Percentiles rank a stretch among this genome's conserved stretches.
Conservation (phyloP, 345 rosid genomes). For the Sisymbrium irio region DNA sequence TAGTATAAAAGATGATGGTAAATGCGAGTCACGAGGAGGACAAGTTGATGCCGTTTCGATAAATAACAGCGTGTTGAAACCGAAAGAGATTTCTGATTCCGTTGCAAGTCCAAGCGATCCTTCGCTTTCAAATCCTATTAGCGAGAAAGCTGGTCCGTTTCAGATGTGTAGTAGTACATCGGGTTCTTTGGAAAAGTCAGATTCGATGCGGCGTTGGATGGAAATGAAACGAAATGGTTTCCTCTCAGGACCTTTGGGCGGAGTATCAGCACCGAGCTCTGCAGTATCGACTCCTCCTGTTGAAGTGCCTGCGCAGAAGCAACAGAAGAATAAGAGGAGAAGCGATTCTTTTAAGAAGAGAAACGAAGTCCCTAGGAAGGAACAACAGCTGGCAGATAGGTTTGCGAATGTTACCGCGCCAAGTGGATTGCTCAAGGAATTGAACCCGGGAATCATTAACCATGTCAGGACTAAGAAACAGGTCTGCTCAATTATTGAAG, state of each 20-base stretch:
- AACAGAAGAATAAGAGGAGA: slow-evolving; percentile 62
- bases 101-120: slow-evolving; percentile 47
- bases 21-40: slow-evolving; percentile 20
- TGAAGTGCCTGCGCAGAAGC: slow-evolving; percentile 63
- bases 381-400: slow-evolving; percentile 70
- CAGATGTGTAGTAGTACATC: slow-evolving; percentile 23
- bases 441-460: slow-evolving; percentile 93
- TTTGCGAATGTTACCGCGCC: slow-evolving; percentile 85
- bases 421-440: slow-evolving; percentile 76
- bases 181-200: slow-evolving; percentile 53
- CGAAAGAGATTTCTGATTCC: slow-evolving; percentile 55
- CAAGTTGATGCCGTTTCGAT: slow-evolving; percentile 37
- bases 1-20: slow-evolving; percentile 8
- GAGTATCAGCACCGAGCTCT: slow-evolving; percentile 5
- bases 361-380: slow-evolving; percentile 37
- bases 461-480: slow-evolving; percentile 85
- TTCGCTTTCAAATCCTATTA: background rate
- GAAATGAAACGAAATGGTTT: slow-evolving; percentile 95
- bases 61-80: slow-evolving; percentile 39
- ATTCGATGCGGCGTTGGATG: slow-evolving; percentile 70
- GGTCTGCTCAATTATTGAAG: slow-evolving; percentile 87
- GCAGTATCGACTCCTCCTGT: slow-evolving; percentile 26
- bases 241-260: slow-evolving; percentile 71
- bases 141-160: slow-evolving; percentile 18
- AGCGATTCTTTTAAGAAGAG: slow-evolving; percentile 47